Evolutionary conservation across 352 stramenopile genomes (phyloP).

Genomic region (Globisporangium apiculatum): DNA sequence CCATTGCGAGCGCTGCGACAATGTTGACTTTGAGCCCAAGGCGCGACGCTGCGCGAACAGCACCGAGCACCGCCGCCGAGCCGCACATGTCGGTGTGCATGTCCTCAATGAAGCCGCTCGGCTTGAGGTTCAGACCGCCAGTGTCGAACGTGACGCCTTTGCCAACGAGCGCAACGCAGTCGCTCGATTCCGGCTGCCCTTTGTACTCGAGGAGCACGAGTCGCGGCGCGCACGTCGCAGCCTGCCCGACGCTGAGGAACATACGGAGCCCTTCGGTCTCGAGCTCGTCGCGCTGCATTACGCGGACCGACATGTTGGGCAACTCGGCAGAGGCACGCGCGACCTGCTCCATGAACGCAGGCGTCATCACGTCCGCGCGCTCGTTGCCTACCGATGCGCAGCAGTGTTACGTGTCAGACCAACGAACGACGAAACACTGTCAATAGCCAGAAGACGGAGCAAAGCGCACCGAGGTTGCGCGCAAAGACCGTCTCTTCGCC

Average conservation of each 20-base stretch:
- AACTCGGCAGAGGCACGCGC: conserved; percentile 56
- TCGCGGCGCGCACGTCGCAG: conserved; percentile 56
- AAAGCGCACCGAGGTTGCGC: conserved; percentile 57
- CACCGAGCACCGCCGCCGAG: conserved; percentile 79
- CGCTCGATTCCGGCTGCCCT: conserved; percentile 51
- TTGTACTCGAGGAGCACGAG: conserved; percentile 83
- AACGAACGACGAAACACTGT: too few species aligned
- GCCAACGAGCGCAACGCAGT: conserved; percentile 84
- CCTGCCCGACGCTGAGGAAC: conserved; percentile 79
- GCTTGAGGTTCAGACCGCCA: conserved; percentile 93
- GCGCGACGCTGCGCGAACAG: conserved; percentile 64
- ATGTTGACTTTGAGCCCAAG: conserved; percentile 76
- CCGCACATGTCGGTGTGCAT: conserved; percentile 93
- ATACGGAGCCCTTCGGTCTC: conserved; percentile 78
- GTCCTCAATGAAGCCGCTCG: conserved; percentile 84
- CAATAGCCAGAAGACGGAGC: too few species aligned
- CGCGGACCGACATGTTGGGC: conserved; percentile 70
- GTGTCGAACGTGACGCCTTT: conserved; percentile 95
- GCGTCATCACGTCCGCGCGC: conserved; percentile 66
- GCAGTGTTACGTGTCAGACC: too few species aligned
- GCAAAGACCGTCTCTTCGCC: conserved; percentile 82
- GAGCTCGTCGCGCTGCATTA: conserved; percentile 77
- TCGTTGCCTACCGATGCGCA: conserved; percentile 34
- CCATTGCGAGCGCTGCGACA: conserved; percentile 64
- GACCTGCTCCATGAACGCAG: conserved; percentile 78